Conservation (phyloP, 306 rosid genomes). For the Quillaja saponaria region DNA sequence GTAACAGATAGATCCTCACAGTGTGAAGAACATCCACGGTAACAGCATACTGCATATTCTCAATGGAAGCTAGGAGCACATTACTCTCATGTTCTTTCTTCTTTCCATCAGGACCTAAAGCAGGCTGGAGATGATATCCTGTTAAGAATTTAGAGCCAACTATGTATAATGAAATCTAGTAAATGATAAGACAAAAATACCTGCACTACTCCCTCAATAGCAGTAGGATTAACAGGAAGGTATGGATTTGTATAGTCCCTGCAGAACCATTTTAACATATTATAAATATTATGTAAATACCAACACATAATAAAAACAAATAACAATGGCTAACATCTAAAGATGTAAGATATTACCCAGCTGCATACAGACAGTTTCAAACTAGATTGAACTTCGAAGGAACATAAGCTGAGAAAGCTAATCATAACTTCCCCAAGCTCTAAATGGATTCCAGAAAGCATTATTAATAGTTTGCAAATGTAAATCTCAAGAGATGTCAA, state of each 20-base stretch:
- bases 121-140: conserved; percentile 48
- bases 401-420: no score
- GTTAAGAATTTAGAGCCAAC: conserved; percentile 26
- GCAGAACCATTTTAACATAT: conserved; percentile 32
- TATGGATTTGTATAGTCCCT: conserved; percentile 94
- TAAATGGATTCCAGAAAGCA: no score
- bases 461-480: no score
- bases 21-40: conserved; percentile 91
- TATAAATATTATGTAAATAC: conserved; percentile 3
- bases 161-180: not conserved
- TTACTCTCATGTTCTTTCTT: conserved; percentile 82
- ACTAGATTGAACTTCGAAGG: conserved; percentile 13
- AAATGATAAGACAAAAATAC: conserved; percentile 35
- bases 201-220: conserved; percentile 80
- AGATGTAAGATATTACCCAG: conserved; percentile 5
- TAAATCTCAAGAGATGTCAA: conserved; percentile 3
- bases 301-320: not conserved
- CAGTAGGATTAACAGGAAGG: conserved; percentile 93
- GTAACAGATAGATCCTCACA: conserved; percentile 38
- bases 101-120: conserved; percentile 89
- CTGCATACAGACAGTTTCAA: not conserved
- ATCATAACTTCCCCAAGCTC: no score
- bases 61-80: conserved; percentile 90
- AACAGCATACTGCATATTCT: conserved; percentile 96
- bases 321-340: conserved; percentile 7